Evolutionary conservation across 805 yeast species (phyloP), one percentile per base, ranked within the genome.

Genomic region (Nakazawaea siamensis): DNA sequence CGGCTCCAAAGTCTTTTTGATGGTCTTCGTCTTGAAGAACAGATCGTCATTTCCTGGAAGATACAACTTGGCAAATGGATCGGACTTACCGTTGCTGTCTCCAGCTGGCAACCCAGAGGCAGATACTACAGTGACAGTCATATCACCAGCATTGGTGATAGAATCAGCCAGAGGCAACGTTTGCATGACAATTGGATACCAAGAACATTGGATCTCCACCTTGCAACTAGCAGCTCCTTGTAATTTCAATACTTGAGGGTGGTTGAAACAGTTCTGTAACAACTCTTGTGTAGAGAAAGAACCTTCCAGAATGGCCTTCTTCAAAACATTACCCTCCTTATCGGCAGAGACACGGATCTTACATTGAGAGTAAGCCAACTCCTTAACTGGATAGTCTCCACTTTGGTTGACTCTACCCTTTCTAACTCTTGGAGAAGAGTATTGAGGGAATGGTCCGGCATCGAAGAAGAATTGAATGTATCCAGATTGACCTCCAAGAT

Each of bases 11-110:
- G 96, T 86, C 68, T 80, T 87, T 69, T 88, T 92, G 41, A 73
- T 64, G 19, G 79, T 79, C 58, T 84, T 80, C 24, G 95, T 73
- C 63, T 85, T 86, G 65, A 62, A 76, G 40, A 82, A 64, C 23
- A 60, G 54, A 20, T 73, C 73, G 35, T 68, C 68, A 12, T 63
- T 65, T 27, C 79, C 79, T 57, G 88, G 77, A 48, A 85, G 51
- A 49, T 67, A 76, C 43, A 86, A 68, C 48, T 76, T 72, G 40
- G 76, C 68, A 54, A 77, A 90, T 37, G 99, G 99, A 59, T 92
- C 99, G 3, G 96, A 85, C 54, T 82, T 81, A 33, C 97, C 97
- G 47, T 80, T 80, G 20, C 83, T 65, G 58, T 92, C 99, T n/a
- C 88, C 94, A 11, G 95, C 70, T 26, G 80, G 74, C 39, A 92